Evolutionary conservation across 768 basidiomycete genomes (phyloP), one percentile per base, ranked within the genome.

Genomic region (Lactarius deliciosus): DNA sequence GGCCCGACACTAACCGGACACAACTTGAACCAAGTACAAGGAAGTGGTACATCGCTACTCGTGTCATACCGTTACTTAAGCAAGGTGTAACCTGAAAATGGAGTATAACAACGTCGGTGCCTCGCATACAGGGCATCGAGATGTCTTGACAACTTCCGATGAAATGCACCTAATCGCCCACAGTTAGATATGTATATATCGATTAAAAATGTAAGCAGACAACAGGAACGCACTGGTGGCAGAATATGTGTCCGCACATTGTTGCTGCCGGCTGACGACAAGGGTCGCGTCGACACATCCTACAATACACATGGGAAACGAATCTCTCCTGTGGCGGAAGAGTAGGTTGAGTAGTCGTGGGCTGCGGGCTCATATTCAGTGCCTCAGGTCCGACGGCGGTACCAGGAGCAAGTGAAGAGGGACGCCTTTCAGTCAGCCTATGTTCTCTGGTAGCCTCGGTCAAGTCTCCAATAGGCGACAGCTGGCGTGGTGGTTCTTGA

Each of bases 171-270:
- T 87, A 71, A 43, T 22, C 18, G 55, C 25, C 11, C 40, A 67
- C 25, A 53, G 22, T 55, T 43, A 65, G 22, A 53, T 25, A 64
- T 40, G 38, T 53, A 64, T 7, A 57, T 43, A 43, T 20, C 20
- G 45, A n/a, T 50, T 28, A n/a, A n/a, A n/a, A n/a, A n/a, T n/a
- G n/a, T 8, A 40, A 50, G 16, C 6, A 22, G 22, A 5, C 50
- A 20, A 3, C 20, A 22, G 28, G 68, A 64, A 77, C 82, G 28
- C 64, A 86, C 86, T 78, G 65, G 63, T 83, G 79, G 70, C 86
- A 88, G 68, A 88, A 88, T 20, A 88, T 70, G 68, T 88, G 86
- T 3, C 86, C 86, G 70, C 86, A 88, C 74, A 85, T 82, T 5
- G 83, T 86, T 25, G 81, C 85, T 2, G 83, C 86, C 55, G 81